phyloP scores from a whole-genome alignment of 345 rosid species.

The Aegle marmelos region DNA sequence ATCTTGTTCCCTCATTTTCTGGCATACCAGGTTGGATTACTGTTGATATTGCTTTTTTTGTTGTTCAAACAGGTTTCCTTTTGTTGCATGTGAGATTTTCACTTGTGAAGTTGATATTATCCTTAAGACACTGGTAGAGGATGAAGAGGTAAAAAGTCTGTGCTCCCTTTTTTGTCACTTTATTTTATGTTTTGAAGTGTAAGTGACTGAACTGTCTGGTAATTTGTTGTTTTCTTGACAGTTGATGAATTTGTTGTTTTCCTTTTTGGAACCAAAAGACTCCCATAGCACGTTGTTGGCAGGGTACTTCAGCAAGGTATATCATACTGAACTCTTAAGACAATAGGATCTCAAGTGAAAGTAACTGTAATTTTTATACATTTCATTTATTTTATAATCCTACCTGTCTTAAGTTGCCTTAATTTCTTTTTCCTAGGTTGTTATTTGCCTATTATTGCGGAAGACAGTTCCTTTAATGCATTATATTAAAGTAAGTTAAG shows the following conservation, averaged over 20 bases:
- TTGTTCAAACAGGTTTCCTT: conserved; percentile 62
- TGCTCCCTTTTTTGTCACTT: conserved; percentile 3
- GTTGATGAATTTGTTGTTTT: conserved; percentile 85
- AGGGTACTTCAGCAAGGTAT: conserved; percentile 97
- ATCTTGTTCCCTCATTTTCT: conserved; percentile 7
- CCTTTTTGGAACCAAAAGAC: conserved; percentile 69
- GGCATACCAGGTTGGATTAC: not conserved
- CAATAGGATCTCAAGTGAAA: conserved; percentile 1
- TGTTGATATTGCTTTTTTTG: not conserved
- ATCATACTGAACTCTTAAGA: conserved; percentile 9
- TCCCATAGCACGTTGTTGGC: conserved; percentile 65
- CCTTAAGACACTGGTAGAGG: conserved; percentile 85
- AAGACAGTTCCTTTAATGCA: conserved; percentile 77
- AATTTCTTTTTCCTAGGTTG: conserved; percentile 55
- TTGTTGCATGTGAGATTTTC: conserved; percentile 88
- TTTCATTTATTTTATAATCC: not conserved
- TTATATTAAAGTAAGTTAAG: conserved; percentile 62
- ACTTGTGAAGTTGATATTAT: conserved; percentile 93
- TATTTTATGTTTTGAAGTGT: not conserved
- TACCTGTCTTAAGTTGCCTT: conserved; percentile 2
- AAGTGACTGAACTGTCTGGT: conserved; percentile 18
- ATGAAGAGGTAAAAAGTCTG: conserved; percentile 64
- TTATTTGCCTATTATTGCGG: conserved; percentile 75
- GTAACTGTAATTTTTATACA: conserved; percentile 4
- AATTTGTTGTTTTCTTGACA: conserved; percentile 41